Percentiles rank a stretch among this genome's conserved stretches.
Conservation (phyloP, 495 filamentous ascomycete genomes). For the Friedmanniomyces endolithicus region DNA sequence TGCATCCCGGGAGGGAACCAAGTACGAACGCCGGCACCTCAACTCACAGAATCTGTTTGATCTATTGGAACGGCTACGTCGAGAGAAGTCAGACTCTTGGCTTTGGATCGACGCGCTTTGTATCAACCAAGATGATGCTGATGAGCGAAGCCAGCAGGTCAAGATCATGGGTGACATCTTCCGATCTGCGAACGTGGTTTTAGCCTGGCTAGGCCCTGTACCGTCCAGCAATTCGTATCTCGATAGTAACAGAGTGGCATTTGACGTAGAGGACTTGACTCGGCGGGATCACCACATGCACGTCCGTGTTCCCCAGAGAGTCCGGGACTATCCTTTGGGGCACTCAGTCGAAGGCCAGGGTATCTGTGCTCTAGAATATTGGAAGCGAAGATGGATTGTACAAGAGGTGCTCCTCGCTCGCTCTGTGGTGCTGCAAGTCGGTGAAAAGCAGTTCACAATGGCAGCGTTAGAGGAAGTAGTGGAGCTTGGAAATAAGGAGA, state of each 20-base stretch:
- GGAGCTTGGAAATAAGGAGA: neutral
- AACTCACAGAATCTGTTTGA: neutral
- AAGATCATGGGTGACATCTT: conserved; percentile 17
- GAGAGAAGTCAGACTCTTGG: neutral
- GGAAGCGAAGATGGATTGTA: neutral
- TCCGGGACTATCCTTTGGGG: neutral
- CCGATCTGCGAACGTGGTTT: conserved; percentile 1
- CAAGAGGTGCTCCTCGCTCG: neutral
- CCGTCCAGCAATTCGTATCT: neutral
- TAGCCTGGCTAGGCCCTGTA: conserved; percentile 15
- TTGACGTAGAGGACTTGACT: neutral
- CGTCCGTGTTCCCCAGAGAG: neutral
- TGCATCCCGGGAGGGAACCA: neutral
- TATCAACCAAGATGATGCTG: conserved; percentile 16
- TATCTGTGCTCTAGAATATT: neutral
- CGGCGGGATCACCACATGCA: neutral
- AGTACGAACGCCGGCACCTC: neutral
- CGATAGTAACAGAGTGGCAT: neutral
- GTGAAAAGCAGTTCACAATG: neutral
- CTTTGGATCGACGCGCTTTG: conserved; percentile 16
- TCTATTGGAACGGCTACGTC: neutral
- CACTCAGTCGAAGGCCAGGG: neutral
- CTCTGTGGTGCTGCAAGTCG: neutral
- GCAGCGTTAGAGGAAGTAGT: neutral
- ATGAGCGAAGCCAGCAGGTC: conserved; percentile 16